Conservation (phyloP, 345 rosid species). For the Lepidium africanum region DNA sequence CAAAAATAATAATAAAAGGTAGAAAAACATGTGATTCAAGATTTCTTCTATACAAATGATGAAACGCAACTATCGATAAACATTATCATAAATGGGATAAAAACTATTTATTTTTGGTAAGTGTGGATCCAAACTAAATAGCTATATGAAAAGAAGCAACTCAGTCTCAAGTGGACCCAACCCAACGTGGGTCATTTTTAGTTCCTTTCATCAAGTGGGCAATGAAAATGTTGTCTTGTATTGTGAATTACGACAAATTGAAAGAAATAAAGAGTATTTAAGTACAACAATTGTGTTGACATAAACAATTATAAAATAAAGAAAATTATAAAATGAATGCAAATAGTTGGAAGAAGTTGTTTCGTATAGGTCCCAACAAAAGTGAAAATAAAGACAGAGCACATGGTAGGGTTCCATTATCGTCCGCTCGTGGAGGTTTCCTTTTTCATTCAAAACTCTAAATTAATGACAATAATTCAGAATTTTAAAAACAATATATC, state of each 20-base stretch:
- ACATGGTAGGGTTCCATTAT: slow-evolving; percentile 28
- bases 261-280: neutral
- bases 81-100: no score
- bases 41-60: neutral
- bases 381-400: neutral
- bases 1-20: neutral
- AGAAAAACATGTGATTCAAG: neutral
- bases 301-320: neutral
- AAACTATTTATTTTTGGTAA: no score
- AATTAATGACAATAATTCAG: neutral
- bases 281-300: neutral
- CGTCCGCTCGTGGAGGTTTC: slow-evolving; percentile 24
- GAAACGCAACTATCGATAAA: no score
- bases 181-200: slow-evolving; percentile 22
- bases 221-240: slow-evolving; percentile 18
- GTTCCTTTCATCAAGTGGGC: slow-evolving; percentile 21
- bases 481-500: neutral
- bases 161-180: slow-evolving; percentile 21
- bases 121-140: neutral
- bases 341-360: slow-evolving; percentile 2
- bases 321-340: neutral
- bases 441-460: slow-evolving; percentile 17
- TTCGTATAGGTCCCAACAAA: slow-evolving; percentile 20
- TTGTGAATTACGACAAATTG: slow-evolving; percentile 10
- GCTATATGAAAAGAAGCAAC: neutral